Evolutionary conservation across 2,329 filamentous ascomycete species (phyloP), one percentile per base, ranked within the genome.

Genomic region (Aphanoascus verrucosus): DNA sequence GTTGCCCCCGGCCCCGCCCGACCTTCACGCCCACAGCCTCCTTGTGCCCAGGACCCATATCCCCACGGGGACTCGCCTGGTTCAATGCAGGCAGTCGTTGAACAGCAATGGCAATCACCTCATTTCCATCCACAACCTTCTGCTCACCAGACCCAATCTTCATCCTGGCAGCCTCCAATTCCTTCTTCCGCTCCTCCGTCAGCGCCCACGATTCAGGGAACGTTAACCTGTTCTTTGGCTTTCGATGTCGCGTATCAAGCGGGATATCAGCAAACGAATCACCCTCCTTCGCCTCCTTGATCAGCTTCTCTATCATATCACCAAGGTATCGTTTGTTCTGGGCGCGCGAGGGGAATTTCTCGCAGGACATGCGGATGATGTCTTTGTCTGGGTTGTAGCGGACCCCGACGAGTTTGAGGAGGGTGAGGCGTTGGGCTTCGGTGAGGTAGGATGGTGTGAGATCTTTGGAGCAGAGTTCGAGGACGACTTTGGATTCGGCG

Each of bases 271-370:
- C 83, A 63, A 97, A 96, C 9, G 80, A 86, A 61, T 98, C 91
- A 20, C 78, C 75, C 65, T 95, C 84, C 74, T 83, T 86, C 55
- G 90, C 88, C 65, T 88, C 83, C 5, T 73, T 74, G 55, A 98
- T 72, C 59, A 98, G 73, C 48, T 77, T 80, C 58, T 84, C 76
- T 48, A 97, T 80, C 47, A 88, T 70, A 62, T 94, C 88, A 51
- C 82, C 85, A 19, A 98, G 77, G 67, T 93, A 93, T n/a, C 88
- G 83, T 77, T 97, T 98, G 75, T 98, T 98, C 74, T 97, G 90
- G 15, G 90, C 88, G 65, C 88, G 85, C 53, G 90, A 86, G 65
- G 88, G 82, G 68, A 86, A 94, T 66, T 84, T 83, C 70, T 97
- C 93, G 72, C 86, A 87, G 66, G 86, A 89, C 79, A 98, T 95